Percentiles rank a stretch among this genome's conserved stretches.
These are phyloP conservation scores for Coemansia sp. DNA, from an alignment of 192 early-diverging fungal species.

Conservation along the genomic window DNA sequence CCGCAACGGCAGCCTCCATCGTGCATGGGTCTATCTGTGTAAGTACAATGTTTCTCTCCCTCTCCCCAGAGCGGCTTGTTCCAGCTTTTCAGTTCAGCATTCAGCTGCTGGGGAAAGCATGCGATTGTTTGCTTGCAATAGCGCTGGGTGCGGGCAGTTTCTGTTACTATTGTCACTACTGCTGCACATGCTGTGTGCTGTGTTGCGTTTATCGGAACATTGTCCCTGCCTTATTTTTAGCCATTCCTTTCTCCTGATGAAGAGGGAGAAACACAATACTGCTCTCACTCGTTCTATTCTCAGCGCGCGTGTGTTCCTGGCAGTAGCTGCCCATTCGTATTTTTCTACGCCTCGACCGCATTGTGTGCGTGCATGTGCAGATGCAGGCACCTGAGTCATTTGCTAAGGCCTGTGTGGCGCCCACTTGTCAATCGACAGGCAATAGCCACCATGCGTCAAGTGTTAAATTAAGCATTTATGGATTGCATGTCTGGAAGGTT, in stretches of 20 bases:
- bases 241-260: background rate
- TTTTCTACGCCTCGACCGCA: conserved; percentile 4
- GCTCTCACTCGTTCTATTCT: background rate
- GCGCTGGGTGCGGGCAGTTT: background rate
- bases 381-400: conserved; percentile 13
- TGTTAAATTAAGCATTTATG: background rate
- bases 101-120: background rate
- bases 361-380: conserved; percentile 9
- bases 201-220: background rate
- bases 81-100: background rate
- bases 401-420: conserved; percentile 17
- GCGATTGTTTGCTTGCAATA: conserved; percentile 7
- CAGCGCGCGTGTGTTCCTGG: background rate
- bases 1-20: conserved; percentile 46
- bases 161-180: conserved; percentile 15
- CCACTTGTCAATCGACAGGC: conserved; percentile 16
- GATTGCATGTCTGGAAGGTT: background rate
- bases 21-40: conserved; percentile 56
- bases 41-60: conserved; percentile 18
- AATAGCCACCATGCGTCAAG: background rate
- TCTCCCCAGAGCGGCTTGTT: background rate
- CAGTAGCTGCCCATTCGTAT: background rate
- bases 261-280: background rate
- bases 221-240: conserved; percentile 7
- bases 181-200: conserved; percentile 1